Percentiles rank a stretch among this genome's conserved stretches.
Conservation (phyloP, 2,329 filamentous ascomycete genomes). For the Colletotrichum aenigma region DNA sequence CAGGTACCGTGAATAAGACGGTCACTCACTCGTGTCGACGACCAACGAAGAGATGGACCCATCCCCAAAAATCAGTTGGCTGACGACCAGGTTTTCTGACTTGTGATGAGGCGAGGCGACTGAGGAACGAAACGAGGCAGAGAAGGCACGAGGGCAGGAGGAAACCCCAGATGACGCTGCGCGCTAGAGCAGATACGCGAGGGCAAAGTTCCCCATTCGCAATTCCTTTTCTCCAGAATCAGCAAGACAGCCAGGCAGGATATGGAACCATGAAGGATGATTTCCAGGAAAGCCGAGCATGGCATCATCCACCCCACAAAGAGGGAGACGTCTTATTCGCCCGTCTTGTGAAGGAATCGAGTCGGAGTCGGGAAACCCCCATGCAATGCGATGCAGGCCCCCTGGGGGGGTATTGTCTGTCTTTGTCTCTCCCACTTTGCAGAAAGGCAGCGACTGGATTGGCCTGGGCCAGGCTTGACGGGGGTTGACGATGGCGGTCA, state of each 20-base stretch:
- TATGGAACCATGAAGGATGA: background rate
- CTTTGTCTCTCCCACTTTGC: background rate
- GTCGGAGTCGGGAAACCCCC: conserved; percentile 6
- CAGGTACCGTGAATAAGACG: background rate
- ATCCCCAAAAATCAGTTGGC: background rate
- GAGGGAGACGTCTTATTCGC: background rate
- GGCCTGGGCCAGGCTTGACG: background rate
- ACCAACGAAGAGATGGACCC: background rate
- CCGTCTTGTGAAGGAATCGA: background rate
- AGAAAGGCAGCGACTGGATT: background rate
- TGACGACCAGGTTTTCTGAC: background rate
- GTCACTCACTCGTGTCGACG: background rate
- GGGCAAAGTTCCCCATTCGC: conserved; percentile 2
- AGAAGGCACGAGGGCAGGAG: background rate
- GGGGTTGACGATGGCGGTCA: conserved; percentile 1
- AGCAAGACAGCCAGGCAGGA: background rate
- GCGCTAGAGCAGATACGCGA: conserved; percentile 13
- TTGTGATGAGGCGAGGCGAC: background rate
- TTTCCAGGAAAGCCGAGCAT: conserved; percentile 3
- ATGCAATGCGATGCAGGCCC: background rate
- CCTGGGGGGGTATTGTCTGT: background rate
- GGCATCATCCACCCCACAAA: conserved; percentile 12
- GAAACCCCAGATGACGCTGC: background rate
- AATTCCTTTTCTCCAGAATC: conserved; percentile 1
- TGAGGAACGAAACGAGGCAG: background rate